These are phyloP conservation scores for Phellinidium pouzarii DNA, from an alignment of 1,284 basidiomycete genomes.

Conservation along the genomic window DNA sequence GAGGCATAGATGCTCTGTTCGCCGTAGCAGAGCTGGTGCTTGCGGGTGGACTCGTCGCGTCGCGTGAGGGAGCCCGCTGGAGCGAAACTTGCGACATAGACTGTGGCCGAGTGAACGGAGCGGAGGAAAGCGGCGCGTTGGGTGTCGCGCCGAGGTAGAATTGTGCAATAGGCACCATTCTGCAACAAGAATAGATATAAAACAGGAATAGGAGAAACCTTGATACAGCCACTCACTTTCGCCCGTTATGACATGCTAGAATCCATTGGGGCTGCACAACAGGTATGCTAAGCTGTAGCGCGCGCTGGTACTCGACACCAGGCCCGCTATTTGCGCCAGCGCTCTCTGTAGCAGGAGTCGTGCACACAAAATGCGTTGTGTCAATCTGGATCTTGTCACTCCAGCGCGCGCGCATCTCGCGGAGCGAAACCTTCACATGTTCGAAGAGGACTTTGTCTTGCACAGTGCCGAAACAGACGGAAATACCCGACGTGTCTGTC, in stretches of 20 bases:
- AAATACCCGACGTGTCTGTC: conserved; percentile 87
- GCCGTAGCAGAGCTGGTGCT: conserved; percentile 15
- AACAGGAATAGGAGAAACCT: neutral
- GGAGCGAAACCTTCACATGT: conserved; percentile 69
- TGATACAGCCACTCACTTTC: conserved; percentile 69
- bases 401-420: conserved; percentile 82
- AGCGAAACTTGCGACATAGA: conserved; percentile 70
- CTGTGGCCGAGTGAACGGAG: conserved; percentile 49
- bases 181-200: conserved; percentile 26
- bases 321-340: conserved; percentile 57
- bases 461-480: conserved; percentile 86
- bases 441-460: conserved; percentile 70
- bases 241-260: conserved; percentile 75
- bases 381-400: conserved; percentile 93
- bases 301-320: conserved; percentile 85
- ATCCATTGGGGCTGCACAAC: conserved; percentile 90
- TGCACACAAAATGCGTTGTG: conserved; percentile 94
- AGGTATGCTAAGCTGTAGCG: conserved; percentile 83
- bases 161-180: conserved; percentile 80
- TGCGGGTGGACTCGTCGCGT: conserved; percentile 21
- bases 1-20: conserved; percentile 57
- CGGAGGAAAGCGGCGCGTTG: conserved; percentile 36
- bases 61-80: conserved; percentile 34
- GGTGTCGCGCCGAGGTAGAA: conserved; percentile 73
- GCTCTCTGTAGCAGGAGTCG: conserved; percentile 69